Evolutionary conservation across 176 grass and related monocot genomes (phyloP).

Genomic region (Hordeum vulgare): DNA sequence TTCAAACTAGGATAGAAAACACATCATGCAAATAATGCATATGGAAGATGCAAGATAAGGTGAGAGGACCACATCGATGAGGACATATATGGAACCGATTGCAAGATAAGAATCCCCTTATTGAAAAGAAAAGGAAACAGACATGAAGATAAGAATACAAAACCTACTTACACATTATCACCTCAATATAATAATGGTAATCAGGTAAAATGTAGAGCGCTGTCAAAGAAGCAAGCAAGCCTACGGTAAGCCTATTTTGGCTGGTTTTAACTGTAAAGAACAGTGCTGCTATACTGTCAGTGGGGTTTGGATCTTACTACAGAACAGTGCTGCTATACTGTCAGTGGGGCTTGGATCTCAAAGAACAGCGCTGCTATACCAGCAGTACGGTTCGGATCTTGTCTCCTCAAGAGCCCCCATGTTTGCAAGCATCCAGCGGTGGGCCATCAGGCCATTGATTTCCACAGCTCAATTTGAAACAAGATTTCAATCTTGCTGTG

Average conservation of each 20-base stretch:
- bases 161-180: not conserved
- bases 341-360: not conserved
- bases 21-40: not conserved
- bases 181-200: not conserved
- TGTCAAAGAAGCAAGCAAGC: not conserved
- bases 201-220: not conserved
- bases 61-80: slow-evolving; percentile 30
- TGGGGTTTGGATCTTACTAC: not conserved
- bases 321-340: not conserved
- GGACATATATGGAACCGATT: slow-evolving; percentile 29
- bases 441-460: not conserved
- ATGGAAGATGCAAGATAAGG: slow-evolving; percentile 25
- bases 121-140: slow-evolving; percentile 18
- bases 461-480: not conserved
- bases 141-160: slow-evolving; percentile 19
- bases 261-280: not conserved
- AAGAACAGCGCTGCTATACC: not conserved
- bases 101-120: slow-evolving; percentile 31
- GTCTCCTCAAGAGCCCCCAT: not conserved
- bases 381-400: not conserved
- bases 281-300: not conserved
- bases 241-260: not conserved
- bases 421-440: not conserved
- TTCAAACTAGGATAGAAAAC: not conserved
- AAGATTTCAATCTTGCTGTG: not conserved